Base-by-base conservation (phyloP, 768 basidiomycete species). In the Chlorophyllum brunneum region DNA sequence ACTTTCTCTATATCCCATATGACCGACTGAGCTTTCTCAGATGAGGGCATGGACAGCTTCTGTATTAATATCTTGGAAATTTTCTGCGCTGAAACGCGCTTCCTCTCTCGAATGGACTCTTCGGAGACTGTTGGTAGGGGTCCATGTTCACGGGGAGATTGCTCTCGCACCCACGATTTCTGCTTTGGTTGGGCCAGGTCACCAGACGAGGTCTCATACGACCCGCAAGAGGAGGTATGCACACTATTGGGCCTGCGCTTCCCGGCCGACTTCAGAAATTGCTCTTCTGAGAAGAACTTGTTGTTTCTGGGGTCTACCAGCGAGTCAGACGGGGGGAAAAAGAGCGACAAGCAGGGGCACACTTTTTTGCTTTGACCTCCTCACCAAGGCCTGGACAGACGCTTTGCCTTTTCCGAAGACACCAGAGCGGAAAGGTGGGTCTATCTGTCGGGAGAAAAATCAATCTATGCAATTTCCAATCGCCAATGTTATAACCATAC, bases 351-450 rank as follows among this genome's bases (percentile, higher is more conserved):
- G 5, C 34, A 52, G 22, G 13, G 40, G 9, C 40, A 29, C 36
- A 51, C 72, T 65, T 65, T 62, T 66, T 51, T 63, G 66, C 46
- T 59, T 51, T 57, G 57, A 26, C 61, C 61, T 40, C 62, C 58
- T 54, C 9, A 60, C 51, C 44, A 63, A 59, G 3, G 73, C 66
- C 52, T 72, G 76, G 5, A 61, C 60, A 0, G 86, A 88, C 13
- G 83, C 80, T 59, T 75, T 85, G 1, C 86, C 86, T 64, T 80
- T 85, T 57, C 70, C 76, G 57, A 86, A 86, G 1, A 86, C 80
- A 1, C 86, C 86, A 23, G 61, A 68, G 5, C 58, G 51, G n/a
- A 67, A 56, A 4, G 67, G 58, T 10, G 74, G 76, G 43, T 79
- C 72, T 10, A 79, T 59, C 78, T 82, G 45, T 6, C 15, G 16